Evolutionary conservation across 352 stramenopile species (phyloP).

Genomic region (Blastocystis sp.): DNA sequence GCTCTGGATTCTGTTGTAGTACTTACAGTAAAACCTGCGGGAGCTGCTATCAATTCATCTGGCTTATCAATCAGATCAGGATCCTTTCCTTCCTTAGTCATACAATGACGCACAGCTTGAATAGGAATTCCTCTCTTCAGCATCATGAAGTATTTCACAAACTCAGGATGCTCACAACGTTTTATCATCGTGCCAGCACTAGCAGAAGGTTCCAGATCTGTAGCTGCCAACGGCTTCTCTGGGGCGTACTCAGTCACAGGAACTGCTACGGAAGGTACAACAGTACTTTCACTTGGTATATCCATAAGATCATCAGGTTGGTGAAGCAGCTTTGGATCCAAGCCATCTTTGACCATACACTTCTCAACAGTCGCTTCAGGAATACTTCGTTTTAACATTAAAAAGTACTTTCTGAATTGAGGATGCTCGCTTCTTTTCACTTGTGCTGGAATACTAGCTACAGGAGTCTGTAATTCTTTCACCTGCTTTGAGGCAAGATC

Average conservation of each 20-base stretch:
- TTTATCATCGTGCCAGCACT: slow-evolving; percentile 6
- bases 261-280: no score
- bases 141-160: slow-evolving; percentile 55
- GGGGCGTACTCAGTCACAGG: no score
- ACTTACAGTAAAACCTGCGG: no score
- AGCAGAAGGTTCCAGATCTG: background rate
- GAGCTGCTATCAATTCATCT: slow-evolving; percentile 38
- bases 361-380: background rate
- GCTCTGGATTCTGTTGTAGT: background rate
- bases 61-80: background rate
- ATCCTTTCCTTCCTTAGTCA: slow-evolving; percentile 41
- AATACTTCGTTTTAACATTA: slow-evolving; percentile 53
- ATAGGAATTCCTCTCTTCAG: slow-evolving; percentile 34
- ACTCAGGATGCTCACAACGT: slow-evolving; percentile 25
- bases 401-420: slow-evolving; percentile 43
- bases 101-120: background rate
- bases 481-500: background rate
- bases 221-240: background rate
- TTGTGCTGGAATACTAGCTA: background rate
- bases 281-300: background rate
- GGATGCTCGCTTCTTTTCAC: background rate
- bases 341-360: slow-evolving; percentile 21
- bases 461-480: background rate
- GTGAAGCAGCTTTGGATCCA: slow-evolving; percentile 36
- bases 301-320: background rate